These are phyloP conservation scores for Margaritispora aquatica DNA, from an alignment of 495 filamentous ascomycete species.

Conservation along the genomic window DNA sequence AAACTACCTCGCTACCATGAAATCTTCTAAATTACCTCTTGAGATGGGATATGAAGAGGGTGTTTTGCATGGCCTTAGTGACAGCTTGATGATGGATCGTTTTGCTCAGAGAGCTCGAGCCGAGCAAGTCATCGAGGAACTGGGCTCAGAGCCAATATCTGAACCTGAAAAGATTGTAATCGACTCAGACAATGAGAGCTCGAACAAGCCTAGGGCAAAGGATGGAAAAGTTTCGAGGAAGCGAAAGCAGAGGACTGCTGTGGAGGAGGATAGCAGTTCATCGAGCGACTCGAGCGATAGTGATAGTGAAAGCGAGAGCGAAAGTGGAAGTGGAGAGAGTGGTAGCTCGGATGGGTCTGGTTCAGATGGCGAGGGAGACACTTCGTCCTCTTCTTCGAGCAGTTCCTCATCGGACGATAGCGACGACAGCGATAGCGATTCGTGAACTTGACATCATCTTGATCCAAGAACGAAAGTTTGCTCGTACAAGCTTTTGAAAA, in stretches of 20 bases:
- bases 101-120: constrained; percentile 21
- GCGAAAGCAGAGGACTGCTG: constrained; percentile 22
- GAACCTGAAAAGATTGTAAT: not conserved
- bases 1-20: constrained; percentile 18
- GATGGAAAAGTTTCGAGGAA: constrained; percentile 21
- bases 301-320: constrained; percentile 3
- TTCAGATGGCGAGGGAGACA: not conserved
- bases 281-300: constrained; percentile 9
- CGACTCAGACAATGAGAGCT: constrained; percentile 10
- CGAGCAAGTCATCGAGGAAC: constrained; percentile 15
- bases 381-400: constrained; percentile 12
- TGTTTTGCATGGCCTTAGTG: constrained; percentile 11
- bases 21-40: constrained; percentile 14
- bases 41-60: constrained; percentile 29
- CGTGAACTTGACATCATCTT: not conserved
- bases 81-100: constrained; percentile 14
- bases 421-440: constrained; percentile 1
- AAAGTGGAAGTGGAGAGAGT: constrained; percentile 1
- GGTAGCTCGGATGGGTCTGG: constrained; percentile 8
- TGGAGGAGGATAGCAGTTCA: constrained; percentile 1
- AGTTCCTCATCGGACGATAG: constrained; percentile 6
- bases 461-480: not conserved
- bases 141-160: not conserved
- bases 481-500: not conserved
- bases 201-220: constrained; percentile 14